phyloP scores from a whole-genome alignment of 305 asterid species.

The Plantago lanceolata region DNA sequence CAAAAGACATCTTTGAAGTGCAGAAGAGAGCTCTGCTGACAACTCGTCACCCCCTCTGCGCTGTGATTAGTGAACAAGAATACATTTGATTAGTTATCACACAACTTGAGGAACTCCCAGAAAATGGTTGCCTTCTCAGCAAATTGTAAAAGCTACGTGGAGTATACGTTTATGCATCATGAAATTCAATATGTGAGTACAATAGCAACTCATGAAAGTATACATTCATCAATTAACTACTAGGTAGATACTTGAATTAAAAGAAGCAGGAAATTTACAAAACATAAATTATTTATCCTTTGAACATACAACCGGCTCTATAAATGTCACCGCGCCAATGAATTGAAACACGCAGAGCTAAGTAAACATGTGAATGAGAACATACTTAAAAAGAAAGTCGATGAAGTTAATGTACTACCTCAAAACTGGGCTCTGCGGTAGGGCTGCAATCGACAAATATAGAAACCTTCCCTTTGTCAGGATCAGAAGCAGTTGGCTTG shows the following conservation, averaged over 20 bases:
- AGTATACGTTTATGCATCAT: background rate
- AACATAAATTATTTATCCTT: background rate
- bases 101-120: background rate
- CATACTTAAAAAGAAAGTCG: slow-evolving; percentile 6
- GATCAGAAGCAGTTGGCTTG: slow-evolving; percentile 59
- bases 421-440: slow-evolving; percentile 78
- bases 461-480: slow-evolving; percentile 74
- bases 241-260: background rate
- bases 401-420: slow-evolving; percentile 52
- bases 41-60: slow-evolving; percentile 90
- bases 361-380: background rate
- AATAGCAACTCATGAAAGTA: background rate
- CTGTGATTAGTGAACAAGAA: slow-evolving; percentile 33
- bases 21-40: slow-evolving; percentile 69
- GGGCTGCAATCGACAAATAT: slow-evolving; percentile 86
- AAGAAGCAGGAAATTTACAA: background rate
- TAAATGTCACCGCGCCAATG: background rate
- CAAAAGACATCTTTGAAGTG: slow-evolving; percentile 71
- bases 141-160: background rate
- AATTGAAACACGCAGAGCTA: background rate
- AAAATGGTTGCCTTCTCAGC: background rate
- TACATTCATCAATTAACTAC: background rate
- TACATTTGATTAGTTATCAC: slow-evolving; percentile 3
- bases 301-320: too few species aligned
- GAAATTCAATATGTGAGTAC: background rate